These are phyloP conservation scores for Penicillium dipodomyicola DNA, from an alignment of 495 filamentous ascomycete species.

Conservation along the genomic window DNA sequence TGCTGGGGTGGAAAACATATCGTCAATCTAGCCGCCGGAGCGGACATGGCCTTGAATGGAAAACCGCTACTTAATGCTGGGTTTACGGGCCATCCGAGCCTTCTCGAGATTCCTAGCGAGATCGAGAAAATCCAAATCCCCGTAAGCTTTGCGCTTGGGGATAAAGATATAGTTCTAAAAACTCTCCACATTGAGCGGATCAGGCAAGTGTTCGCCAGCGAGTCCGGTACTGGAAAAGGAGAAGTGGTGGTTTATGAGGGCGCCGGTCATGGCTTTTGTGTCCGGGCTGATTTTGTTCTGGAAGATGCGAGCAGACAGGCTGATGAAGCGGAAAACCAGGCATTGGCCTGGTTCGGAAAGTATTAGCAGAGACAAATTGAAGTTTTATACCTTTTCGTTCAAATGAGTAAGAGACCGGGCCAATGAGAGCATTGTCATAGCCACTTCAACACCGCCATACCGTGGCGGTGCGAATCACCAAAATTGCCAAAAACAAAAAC, in stretches of 20 bases:
- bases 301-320: conserved; percentile 40
- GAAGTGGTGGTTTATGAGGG: conserved; percentile 56
- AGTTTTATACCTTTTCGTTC: background rate
- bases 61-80: conserved; percentile 48
- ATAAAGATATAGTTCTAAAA: conserved; percentile 16
- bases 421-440: background rate
- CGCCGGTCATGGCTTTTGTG: conserved; percentile 60
- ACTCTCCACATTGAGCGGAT: background rate
- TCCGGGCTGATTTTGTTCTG: conserved; percentile 47
- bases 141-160: conserved; percentile 54
- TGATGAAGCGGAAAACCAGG: background rate
- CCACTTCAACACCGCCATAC: background rate
- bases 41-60: conserved; percentile 16
- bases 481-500: conserved; percentile 18
- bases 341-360: background rate
- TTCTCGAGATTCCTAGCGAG: conserved; percentile 53
- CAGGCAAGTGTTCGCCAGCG: background rate
- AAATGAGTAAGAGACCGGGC: background rate
- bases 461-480: background rate
- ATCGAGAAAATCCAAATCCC: conserved; percentile 52
- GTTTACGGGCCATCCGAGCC: conserved; percentile 55
- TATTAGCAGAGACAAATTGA: background rate
- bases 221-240: conserved; percentile 23
- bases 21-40: conserved; percentile 39
- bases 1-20: conserved; percentile 61